Percentiles rank a stretch among this genome's conserved stretches.
phyloP scores from a whole-genome alignment of 257 asterid species.

The Petrea volubilis region DNA sequence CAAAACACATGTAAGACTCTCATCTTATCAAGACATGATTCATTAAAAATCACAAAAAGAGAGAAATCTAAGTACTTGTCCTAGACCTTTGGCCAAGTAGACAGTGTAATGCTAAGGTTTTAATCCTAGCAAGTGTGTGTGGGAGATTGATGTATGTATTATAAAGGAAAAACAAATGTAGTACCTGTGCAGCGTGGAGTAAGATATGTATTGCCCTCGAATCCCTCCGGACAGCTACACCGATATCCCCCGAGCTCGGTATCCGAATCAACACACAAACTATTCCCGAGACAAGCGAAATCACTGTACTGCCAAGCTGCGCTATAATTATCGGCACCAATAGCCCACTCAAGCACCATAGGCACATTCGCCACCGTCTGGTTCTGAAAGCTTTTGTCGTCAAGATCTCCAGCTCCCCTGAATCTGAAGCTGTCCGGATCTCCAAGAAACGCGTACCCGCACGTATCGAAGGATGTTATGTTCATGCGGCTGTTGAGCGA shows the following conservation, averaged over 20 bases:
- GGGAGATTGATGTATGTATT: too few species aligned
- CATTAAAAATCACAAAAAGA: background rate
- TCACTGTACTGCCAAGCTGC: background rate
- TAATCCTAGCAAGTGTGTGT: too few species aligned
- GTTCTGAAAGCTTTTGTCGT: constrained; percentile 16
- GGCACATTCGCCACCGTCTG: constrained; percentile 24
- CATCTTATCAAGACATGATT: background rate
- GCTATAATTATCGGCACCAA: constrained; percentile 24
- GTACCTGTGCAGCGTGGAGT: constrained; percentile 33
- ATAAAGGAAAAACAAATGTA: too few species aligned
- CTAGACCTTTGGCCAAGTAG: too few species aligned
- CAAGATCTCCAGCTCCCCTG: constrained; percentile 26
- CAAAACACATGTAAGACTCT: background rate
- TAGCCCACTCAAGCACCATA: constrained; percentile 31
- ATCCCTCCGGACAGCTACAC: constrained; percentile 26
- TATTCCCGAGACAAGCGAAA: constrained; percentile 13
- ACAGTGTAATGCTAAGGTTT: too few species aligned
- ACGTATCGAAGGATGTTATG: constrained; percentile 28
- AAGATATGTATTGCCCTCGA: constrained; percentile 31
- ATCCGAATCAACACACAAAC: constrained; percentile 24
- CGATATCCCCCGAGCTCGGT: constrained; percentile 28
- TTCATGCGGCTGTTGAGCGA: background rate
- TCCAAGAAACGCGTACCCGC: constrained; percentile 45
- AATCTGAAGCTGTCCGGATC: constrained; percentile 30
- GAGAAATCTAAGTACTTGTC: too few species aligned